Conservation (phyloP, 2,329 filamentous ascomycete genomes). For the Colletotrichum limetticola region DNA sequence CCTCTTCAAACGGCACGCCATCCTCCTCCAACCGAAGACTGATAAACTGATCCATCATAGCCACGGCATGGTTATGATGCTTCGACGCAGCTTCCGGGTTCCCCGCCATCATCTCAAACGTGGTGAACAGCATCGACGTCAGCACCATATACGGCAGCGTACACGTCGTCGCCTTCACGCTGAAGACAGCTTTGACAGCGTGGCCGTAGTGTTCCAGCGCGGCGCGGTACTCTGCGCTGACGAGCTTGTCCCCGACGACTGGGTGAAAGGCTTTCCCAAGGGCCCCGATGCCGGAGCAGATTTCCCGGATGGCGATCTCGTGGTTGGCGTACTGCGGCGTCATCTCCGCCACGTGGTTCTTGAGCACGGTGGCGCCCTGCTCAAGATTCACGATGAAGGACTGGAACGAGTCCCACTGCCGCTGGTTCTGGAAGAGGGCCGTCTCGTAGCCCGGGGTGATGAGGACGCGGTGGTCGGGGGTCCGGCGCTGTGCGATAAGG, state of each 20-base stretch:
- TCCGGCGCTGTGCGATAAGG: background rate
- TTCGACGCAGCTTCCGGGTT: background rate
- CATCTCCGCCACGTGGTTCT: background rate
- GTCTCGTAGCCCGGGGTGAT: slow-evolving; percentile 13
- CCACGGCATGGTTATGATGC: slow-evolving; percentile 16
- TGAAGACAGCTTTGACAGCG: slow-evolving; percentile 3
- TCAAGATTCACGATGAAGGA: slow-evolving; percentile 12
- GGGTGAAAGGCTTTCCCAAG: background rate
- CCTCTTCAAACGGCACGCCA: background rate
- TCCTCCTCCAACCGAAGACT: background rate
- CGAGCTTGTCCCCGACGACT: background rate
- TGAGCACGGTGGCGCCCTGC: slow-evolving; percentile 13
- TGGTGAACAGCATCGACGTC: slow-evolving; percentile 22
- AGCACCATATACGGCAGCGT: slow-evolving; percentile 3
- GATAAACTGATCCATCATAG: slow-evolving; percentile 28
- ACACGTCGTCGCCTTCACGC: background rate
- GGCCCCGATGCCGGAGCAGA: slow-evolving; percentile 23
- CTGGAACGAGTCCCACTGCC: slow-evolving; percentile 26
- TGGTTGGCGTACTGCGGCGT: slow-evolving; percentile 9
- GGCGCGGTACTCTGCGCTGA: background rate
- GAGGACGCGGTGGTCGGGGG: background rate
- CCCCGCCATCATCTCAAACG: slow-evolving; percentile 20
- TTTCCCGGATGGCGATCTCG: slow-evolving; percentile 7
- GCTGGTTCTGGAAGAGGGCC: slow-evolving; percentile 18
- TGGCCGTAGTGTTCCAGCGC: slow-evolving; percentile 26